Conservation (phyloP, 2,329 filamentous ascomycete genomes). For the Trichoderma breve region DNA sequence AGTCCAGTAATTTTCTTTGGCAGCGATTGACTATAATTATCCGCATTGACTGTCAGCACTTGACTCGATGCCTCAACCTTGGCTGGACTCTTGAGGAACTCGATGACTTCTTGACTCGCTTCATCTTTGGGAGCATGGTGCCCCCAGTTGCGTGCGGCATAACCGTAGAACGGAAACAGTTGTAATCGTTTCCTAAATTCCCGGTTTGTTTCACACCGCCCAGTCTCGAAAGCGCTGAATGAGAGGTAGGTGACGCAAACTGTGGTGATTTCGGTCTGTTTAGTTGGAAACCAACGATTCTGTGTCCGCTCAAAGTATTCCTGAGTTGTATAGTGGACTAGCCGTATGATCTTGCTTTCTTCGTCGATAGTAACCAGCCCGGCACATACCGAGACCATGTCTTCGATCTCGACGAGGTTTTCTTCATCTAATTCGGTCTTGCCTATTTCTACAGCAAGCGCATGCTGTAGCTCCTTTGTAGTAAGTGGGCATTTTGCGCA, state of each 20-base stretch:
- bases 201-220: neutral
- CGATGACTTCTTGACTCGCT: neutral
- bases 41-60: too few relatives aligned
- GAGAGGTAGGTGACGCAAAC: neutral
- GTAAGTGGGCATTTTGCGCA: neutral
- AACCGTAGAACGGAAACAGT: neutral
- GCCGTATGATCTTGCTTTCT: neutral
- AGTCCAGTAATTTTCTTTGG: neutral
- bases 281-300: neutral
- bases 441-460: neutral
- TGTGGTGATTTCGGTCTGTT: neutral
- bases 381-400: neutral
- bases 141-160: neutral
- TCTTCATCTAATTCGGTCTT: neutral
- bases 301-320: constrained; percentile 8
- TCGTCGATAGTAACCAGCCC: constrained; percentile 5
- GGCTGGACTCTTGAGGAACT: neutral
- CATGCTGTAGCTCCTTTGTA: neutral
- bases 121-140: neutral
- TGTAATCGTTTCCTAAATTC: neutral
- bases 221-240: neutral
- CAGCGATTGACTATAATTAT: neutral
- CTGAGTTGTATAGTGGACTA: constrained; percentile 12
- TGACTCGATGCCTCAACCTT: neutral
- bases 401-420: neutral